Percentiles rank a stretch among this genome's conserved stretches.
phyloP scores from a whole-genome alignment of 345 rosid genomes.

The Trapa incisa region DNA sequence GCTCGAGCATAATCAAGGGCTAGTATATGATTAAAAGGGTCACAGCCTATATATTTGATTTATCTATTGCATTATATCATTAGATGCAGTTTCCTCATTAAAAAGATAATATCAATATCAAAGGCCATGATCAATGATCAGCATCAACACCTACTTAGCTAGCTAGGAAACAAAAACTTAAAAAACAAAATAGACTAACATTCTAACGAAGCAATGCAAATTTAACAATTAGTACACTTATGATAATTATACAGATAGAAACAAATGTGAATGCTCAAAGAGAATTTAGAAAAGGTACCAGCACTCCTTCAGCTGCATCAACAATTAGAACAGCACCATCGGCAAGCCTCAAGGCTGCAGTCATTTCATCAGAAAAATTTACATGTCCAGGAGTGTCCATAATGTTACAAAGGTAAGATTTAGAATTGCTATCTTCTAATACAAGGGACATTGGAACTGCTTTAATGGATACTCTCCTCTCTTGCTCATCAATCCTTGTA shows the following conservation, averaged over 20 bases:
- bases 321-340: constrained; percentile 95
- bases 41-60: neutral
- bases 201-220: neutral
- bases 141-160: neutral
- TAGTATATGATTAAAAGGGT: neutral
- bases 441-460: constrained; percentile 95
- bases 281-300: constrained; percentile 15
- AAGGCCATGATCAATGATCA: neutral
- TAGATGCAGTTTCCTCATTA: neutral
- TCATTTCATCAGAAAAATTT: constrained; percentile 74
- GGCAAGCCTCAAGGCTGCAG: constrained; percentile 75
- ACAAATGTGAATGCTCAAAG: neutral
- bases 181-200: neutral
- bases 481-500: constrained; percentile 93
- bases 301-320: constrained; percentile 96
- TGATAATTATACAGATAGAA: neutral
- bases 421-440: constrained; percentile 84
- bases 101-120: neutral
- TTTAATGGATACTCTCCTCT: constrained; percentile 88
- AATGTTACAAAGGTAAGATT: constrained; percentile 81
- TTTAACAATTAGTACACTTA: neutral
- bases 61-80: neutral
- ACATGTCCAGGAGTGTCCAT: constrained; percentile 96
- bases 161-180: neutral
- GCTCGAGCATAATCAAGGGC: too few species aligned